Conservation (phyloP, 164 flowering plant genomes). For the Vitis labrusca region DNA sequence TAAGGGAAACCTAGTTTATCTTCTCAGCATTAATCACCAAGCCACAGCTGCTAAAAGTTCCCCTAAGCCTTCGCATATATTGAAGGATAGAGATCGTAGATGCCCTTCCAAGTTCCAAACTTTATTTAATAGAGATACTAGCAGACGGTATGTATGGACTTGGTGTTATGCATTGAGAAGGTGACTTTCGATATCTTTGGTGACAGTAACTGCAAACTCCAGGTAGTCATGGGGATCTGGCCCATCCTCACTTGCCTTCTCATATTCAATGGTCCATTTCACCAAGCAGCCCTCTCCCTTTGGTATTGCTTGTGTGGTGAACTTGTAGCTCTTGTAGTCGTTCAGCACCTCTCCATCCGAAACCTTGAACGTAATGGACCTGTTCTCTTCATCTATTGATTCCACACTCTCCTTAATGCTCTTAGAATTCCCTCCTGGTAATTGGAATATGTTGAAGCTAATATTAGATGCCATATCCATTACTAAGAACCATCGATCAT, state of each 20-base stretch:
- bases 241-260: constrained; percentile 27
- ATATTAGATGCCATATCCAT: no score
- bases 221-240: constrained; percentile 22
- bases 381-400: constrained; percentile 24
- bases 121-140: no score
- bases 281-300: constrained; percentile 34
- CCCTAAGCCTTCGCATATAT: no score
- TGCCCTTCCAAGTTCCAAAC: no score
- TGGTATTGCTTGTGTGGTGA: neutral
- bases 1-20: no score
- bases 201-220: constrained; percentile 13
- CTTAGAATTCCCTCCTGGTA: constrained; percentile 17
- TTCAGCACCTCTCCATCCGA: constrained; percentile 29
- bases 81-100: no score
- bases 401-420: constrained; percentile 19
- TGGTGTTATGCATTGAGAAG: constrained; percentile 7
- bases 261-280: constrained; percentile 43
- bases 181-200: constrained; percentile 41
- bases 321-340: constrained; percentile 19
- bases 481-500: no score
- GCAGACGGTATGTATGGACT: no score
- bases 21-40: no score
- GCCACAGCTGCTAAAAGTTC: no score
- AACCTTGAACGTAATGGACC: constrained; percentile 17
- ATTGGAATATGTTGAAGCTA: neutral